Evolutionary conservation across 1,139 yeast genomes (phyloP).

Genomic region (Pichia sp.): DNA sequence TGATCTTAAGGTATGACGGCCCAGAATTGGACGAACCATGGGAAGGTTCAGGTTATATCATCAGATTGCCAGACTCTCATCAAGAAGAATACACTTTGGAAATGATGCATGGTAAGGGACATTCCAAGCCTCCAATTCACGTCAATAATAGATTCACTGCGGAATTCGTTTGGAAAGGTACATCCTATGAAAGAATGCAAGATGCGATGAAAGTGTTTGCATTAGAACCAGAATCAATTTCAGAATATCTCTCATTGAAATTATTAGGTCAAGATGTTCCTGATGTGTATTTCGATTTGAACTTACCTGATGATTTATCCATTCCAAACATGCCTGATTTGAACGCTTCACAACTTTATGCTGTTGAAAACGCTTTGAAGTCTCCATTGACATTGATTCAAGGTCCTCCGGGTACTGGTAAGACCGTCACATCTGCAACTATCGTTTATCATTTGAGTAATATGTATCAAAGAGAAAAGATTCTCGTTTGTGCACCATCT

Average conservation of each 20-base stretch:
- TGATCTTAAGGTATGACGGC: constrained; percentile 61
- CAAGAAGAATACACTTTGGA: constrained; percentile 78
- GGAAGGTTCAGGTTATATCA: constrained; percentile 72
- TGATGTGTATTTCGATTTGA: constrained; percentile 58
- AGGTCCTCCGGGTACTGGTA: constrained; percentile 99
- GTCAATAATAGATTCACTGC: constrained; percentile 71
- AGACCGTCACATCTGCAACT: constrained; percentile 91
- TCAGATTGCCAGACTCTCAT: constrained; percentile 65
- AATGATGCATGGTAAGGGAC: too few species aligned
- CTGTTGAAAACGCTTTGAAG: constrained; percentile 69
- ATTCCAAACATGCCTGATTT: constrained; percentile 67
- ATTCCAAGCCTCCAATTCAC: constrained; percentile 59
- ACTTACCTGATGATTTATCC: constrained; percentile 60
- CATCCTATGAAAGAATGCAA: constrained; percentile 84
- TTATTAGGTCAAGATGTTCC: constrained; percentile 71
- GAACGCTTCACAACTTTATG: constrained; percentile 76
- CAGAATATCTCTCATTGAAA: constrained; percentile 76
- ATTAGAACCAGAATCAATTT: constrained; percentile 63
- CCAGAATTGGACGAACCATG: constrained; percentile 48
- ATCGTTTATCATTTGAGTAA: constrained; percentile 75
- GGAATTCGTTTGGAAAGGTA: constrained; percentile 89
- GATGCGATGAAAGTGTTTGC: constrained; percentile 74
- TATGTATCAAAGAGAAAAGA: constrained; percentile 48
- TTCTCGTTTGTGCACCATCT: constrained; percentile 93
- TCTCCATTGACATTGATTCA: constrained; percentile 85